Base-by-base conservation (phyloP, 1,284 basidiomycete species). In the Pulchroboletus neoregius region DNA sequence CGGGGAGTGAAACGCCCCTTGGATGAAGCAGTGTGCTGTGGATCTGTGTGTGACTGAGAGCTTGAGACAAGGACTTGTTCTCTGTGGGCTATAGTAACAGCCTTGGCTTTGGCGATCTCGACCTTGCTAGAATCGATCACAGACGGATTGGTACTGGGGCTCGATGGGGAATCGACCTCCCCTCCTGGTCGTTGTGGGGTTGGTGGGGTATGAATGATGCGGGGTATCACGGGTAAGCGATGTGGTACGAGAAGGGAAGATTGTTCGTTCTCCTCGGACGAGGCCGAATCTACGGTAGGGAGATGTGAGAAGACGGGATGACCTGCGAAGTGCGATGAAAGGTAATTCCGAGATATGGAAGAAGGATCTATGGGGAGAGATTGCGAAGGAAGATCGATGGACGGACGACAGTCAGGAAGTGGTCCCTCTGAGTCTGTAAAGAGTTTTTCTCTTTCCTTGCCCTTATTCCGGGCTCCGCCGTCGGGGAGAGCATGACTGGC, bases 201-300 rank as follows among this genome's bases (percentile, higher is more conserved):
- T 20, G 71, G 65, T 2, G 74, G 69, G 33, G 73, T 73, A 48
- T 73, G 71, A n/a, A 63, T 64, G 42, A 74, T 72, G 16, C 57
- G 58, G 26, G 66, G 67, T 49, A 64, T 56, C 26, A 34, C 42
- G 27, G 54, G 53, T 31, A 58, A 54, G 18, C 43, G 50, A 33
- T 49, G 49, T 24, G 58, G 53, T 36, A 45, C 39, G 34, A 42
- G 40, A 28, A 49, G 24, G 24, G 55, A 46, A 4, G 46, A 16
- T 1, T 20, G 48, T 5, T 54, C 57, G 34, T 49, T 58, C 30
- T 62, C 62, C 10, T 56, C 62, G 7, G 57, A 61, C 3, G 60
- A 49, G 5, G 30, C 51, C 0, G 64, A 61, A 39, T 67, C 56
- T 37, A 62, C 45, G 41, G 61, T 65, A 7, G 62, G 51, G 0